phyloP scores from a whole-genome alignment of 2,329 filamentous ascomycete genomes.

The Verruconis gallopava region DNA sequence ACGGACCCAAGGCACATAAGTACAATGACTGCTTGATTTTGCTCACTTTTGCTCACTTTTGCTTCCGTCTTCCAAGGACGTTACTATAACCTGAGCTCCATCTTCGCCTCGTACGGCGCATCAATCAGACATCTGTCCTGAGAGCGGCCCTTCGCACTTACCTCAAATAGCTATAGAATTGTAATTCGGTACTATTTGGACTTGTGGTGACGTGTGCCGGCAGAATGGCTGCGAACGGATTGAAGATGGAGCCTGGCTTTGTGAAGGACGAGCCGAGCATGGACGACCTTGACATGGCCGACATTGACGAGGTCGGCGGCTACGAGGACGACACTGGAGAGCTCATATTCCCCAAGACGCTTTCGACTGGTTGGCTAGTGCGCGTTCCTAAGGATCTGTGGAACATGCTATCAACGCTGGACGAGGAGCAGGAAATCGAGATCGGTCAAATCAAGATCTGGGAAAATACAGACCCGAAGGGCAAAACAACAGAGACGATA shows the following conservation, averaged over 20 bases:
- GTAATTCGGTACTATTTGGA: too few species aligned
- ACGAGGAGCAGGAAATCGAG: constrained; percentile 25
- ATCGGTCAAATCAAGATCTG: constrained; percentile 24
- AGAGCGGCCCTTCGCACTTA: too few species aligned
- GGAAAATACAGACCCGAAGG: constrained; percentile 10
- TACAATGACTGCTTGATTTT: too few species aligned
- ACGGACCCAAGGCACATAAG: too few species aligned
- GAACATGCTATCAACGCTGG: constrained; percentile 18
- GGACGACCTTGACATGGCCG: constrained; percentile 21
- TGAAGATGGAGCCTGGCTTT: constrained; percentile 26
- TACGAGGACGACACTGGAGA: constrained; percentile 33
- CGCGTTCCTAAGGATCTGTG: constrained; percentile 28
- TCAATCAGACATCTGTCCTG: too few species aligned
- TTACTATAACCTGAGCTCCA: too few species aligned
- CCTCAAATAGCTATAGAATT: too few species aligned
- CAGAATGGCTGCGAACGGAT: constrained; percentile 24
- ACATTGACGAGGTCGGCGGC: constrained; percentile 24
- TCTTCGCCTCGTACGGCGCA: too few species aligned
- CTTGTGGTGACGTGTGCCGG: too few species aligned
- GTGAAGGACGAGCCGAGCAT: constrained; percentile 23
- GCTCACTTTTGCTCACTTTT: too few species aligned
- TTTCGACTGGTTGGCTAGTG: constrained; percentile 22
- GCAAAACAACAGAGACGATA: constrained; percentile 10
- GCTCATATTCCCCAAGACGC: constrained; percentile 22
- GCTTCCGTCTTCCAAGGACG: too few species aligned